These are phyloP conservation scores for Daldinia caldariorum DNA, from an alignment of 495 filamentous ascomycete species.

Conservation along the genomic window DNA sequence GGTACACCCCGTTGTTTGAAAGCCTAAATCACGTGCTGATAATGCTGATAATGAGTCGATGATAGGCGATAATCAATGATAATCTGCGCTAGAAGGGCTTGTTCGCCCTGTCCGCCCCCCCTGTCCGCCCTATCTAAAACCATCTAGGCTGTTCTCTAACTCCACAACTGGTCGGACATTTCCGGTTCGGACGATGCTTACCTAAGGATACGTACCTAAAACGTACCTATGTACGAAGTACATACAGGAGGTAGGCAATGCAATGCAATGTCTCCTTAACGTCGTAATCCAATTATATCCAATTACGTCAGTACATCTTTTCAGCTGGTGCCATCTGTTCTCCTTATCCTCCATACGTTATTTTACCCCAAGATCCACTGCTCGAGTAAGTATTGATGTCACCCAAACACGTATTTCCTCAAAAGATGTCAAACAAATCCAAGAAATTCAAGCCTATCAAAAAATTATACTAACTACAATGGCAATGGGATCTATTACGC, in stretches of 20 bases:
- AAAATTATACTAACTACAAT: background rate
- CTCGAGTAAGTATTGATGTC: conserved; percentile 6
- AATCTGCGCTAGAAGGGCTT: background rate
- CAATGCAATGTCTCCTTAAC: too few species aligned
- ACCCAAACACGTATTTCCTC: background rate
- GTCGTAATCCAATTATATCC: too few species aligned
- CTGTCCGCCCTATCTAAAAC: conserved; percentile 6
- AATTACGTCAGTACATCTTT: conserved; percentile 1
- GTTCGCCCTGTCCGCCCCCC: background rate
- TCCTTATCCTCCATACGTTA: conserved; percentile 1
- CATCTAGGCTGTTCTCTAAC: conserved; percentile 5
- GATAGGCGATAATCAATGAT: background rate
- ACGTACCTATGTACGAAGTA: too few species aligned
- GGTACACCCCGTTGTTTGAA: background rate
- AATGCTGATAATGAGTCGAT: conserved; percentile 30
- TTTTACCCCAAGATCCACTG: background rate
- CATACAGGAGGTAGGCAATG: too few species aligned
- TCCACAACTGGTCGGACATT: conserved; percentile 19
- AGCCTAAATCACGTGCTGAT: conserved; percentile 41
- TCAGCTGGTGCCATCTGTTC: conserved; percentile 5
- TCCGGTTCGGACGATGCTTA: conserved; percentile 9
- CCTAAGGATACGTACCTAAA: background rate
- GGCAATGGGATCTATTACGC: conserved; percentile 14
- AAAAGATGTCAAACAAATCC: background rate
- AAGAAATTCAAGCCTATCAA: background rate